A percentile compares a stretch with the other conserved stretches of the same genome.
Conservation (phyloP, 768 basidiomycete species). For the Lactarius tabidus region DNA sequence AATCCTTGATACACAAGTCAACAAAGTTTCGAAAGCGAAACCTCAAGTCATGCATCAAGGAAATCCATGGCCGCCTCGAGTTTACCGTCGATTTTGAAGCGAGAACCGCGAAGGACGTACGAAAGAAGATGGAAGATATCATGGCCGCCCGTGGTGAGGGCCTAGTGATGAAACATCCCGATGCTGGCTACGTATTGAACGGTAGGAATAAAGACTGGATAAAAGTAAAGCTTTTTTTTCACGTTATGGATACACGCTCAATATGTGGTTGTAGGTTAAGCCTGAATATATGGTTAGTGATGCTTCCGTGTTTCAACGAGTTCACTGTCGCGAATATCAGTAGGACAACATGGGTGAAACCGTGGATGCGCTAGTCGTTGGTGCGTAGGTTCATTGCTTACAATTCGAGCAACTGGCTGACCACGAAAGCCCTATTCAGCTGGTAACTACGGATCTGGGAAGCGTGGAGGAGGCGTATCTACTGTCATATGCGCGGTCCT, state of each 20-base stretch:
- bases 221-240: slow-evolving; percentile 50
- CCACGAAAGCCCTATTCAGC: slow-evolving; percentile 39
- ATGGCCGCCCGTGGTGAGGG: slow-evolving; percentile 89
- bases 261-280: slow-evolving; percentile 50
- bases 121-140: slow-evolving; percentile 73
- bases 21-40: slow-evolving; percentile 77
- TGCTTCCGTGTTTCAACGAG: neutral
- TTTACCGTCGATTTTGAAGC: slow-evolving; percentile 69
- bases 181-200: slow-evolving; percentile 77
- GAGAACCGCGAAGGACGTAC: slow-evolving; percentile 76
- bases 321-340: neutral
- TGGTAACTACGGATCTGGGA: slow-evolving; percentile 85
- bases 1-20: slow-evolving; percentile 67
- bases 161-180: slow-evolving; percentile 83
- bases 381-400: slow-evolving; percentile 39
- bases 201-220: slow-evolving; percentile 91
- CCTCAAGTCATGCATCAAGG: slow-evolving; percentile 60
- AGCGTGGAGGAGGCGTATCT: slow-evolving; percentile 84
- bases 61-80: slow-evolving; percentile 77
- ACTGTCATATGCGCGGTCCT: slow-evolving; percentile 85
- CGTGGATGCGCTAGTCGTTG: slow-evolving; percentile 87
- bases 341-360: slow-evolving; percentile 92
- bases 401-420: neutral
- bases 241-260: neutral
- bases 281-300: slow-evolving; percentile 76